Base-by-base conservation (phyloP, 1,284 basidiomycete species). In the Volvariella surrecta region DNA sequence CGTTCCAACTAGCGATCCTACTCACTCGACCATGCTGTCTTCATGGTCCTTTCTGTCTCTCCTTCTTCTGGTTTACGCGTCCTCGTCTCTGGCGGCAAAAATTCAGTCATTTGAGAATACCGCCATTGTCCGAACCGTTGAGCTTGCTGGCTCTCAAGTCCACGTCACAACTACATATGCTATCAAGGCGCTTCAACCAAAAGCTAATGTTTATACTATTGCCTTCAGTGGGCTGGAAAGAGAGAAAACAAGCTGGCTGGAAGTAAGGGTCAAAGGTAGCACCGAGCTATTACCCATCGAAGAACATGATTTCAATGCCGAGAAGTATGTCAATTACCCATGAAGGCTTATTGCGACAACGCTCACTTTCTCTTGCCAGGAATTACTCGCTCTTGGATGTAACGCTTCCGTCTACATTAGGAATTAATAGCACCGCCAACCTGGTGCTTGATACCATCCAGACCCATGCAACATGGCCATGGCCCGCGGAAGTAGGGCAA, bases 101-200 rank as follows among this genome's bases (percentile, higher is more conserved):
- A 55, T 51, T 42, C 52, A 54, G 46, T 73, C 79, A 3, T 95
- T 86, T 65, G 79, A 89, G 72, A 94, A 95, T 57, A 87, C 83
- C 15, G 87, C 83, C 46, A 73, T 96, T 49, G 85, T 90, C 17
- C 83, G 89, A 54, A 83, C 84, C 8, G 70, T 92, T 50, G 92
- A 95, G 56, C 82, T 95, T 32, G 89, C 86, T 32, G 92, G 92
- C 47, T 73, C 90, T 21, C 74, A 89, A 19, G 83, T 89, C 43
- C 82, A 84, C 63, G 78, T 91, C 67, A 86, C 81, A 39, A 94
- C 92, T 39, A 88, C 89, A 45, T 95, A 87, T 64, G 82, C 88
- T 15, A 75, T 89, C 58, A 88, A 81, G 61, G 76, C 86, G 39
- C 70, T 85, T 20, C 72, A 77, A 49, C 66, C 78, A 49, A 72